Evolutionary conservation across 305 asterid genomes (phyloP), one percentile per base, ranked within the genome.

Genomic region (Withania somnifera): DNA sequence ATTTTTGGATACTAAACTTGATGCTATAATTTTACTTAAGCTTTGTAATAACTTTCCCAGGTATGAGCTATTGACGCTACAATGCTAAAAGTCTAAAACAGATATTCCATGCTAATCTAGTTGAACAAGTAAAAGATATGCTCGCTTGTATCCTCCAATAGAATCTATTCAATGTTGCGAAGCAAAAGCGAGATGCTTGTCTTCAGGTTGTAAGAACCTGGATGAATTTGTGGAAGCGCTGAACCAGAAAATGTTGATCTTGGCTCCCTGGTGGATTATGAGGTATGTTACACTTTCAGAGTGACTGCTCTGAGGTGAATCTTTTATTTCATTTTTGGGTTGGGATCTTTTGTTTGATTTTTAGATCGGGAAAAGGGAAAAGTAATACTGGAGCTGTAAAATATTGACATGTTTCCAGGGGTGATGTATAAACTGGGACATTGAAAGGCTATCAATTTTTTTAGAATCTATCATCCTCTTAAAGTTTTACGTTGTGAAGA

Each of bases 211-310:
- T 84, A 8, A 87, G 84, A 66, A 90, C 93, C 47, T 92, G 97
- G 93, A 93, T 15, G 95, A 92, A 84, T 93, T 95, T 77, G 82
- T 34, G 0, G 91, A 89, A 81, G 95, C 98, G 13, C 90, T 93
- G 83, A 84, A 88, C 83, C 87, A 89, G 68, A 94, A 93, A 92
- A 93, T 90, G 88, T 86, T 94, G 94, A 88, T 93, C 85, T 90
- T 91, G 36, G 93, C 97, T 82, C 96, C 96, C 38, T 94, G 96
- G 98, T 92, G 96, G 97, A 93, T 83, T 94, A 90, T 81, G 95
- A 93, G 95, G 98, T 93, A 86, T 69, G 51, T 63, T n/a, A 34
- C 17, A n/a, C 76, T 66, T 17, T 2, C 1, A 64, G n/a, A n/a
- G 50, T 34, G 28, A 28, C 34, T 66, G 0, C 76, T n/a, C 24